Evolutionary conservation across 805 yeast genomes (phyloP), one percentile per base, ranked within the genome.

Genomic region (Monosporozyma servazzii): DNA sequence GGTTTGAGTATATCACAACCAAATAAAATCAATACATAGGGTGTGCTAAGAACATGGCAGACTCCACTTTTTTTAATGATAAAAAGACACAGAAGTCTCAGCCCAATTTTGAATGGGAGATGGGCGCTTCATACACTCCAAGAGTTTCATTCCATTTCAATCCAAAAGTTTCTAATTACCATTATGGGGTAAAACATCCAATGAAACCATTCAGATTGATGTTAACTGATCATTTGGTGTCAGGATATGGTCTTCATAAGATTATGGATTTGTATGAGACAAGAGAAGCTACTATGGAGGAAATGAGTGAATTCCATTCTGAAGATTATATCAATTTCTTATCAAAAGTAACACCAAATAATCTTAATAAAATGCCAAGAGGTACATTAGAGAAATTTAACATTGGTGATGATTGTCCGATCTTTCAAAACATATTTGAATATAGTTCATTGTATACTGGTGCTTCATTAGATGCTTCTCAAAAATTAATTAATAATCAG

Each of bases 181-280:
- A 90, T 62, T 90, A 87, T 67, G 99, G 99, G 17, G 86, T 87
- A 1, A 79, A 82, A 54, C 99, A 91, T 68, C 99, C 99, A n/a
- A 91, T 91, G 99, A 91, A 91, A 67, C 99, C 99, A 15, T 88
- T 90, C 67, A 73, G 99, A 57, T 73, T 93, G 55, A 84, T 89
- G 90, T 76, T 91, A 45, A 91, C 99, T 0, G 97, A 91, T 69
- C 96, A 90, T 65, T 72, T 91, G 54, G 91, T 91, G 49, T 79
- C 84, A 33, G 82, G 85, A 13, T 91, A 93, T 68, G 88, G 88
- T 52, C 71, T 91, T 46, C 88, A 90, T 66, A 88, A 88, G 61
- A 77, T 82, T 57, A 88, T 91, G 96, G 98, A 93, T 64, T 70
- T 89, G 29, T 93, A 86, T 68, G 76, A 80, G 53, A 95, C 98